Conservation (phyloP, 2,329 filamentous ascomycete species). For the Pestalotiopsis sp. region DNA sequence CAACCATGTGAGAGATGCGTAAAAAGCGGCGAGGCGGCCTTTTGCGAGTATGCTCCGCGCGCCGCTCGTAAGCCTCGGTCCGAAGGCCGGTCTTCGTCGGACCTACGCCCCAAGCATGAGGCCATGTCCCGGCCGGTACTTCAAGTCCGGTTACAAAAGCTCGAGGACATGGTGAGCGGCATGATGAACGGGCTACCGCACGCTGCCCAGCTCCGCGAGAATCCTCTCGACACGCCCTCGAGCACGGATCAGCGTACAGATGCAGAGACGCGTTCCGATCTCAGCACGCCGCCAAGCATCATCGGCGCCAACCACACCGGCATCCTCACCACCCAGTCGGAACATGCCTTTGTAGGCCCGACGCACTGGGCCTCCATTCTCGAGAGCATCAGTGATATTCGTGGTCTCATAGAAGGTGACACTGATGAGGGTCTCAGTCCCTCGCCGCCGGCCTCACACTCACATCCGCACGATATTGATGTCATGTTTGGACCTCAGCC, state of each 20-base stretch:
- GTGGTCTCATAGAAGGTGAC: constrained; percentile 33
- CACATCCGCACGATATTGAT: constrained; percentile 28
- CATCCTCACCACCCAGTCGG: constrained; percentile 22
- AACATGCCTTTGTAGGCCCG: constrained; percentile 35
- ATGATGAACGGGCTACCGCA: constrained; percentile 23
- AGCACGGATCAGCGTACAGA: constrained; percentile 32
- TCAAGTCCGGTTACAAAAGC: constrained; percentile 37
- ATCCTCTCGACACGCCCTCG: constrained; percentile 28
- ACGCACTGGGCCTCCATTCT: constrained; percentile 39
- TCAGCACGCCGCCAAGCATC: constrained; percentile 29
- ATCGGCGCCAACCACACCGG: constrained; percentile 14
- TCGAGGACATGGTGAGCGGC: constrained; percentile 39
- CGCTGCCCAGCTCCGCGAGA: constrained; percentile 21
- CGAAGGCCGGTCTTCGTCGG: constrained; percentile 32
- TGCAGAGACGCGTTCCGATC: constrained; percentile 30
- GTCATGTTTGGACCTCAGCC: constrained; percentile 30
- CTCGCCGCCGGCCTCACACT: constrained; percentile 26
- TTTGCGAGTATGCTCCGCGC: constrained; percentile 40
- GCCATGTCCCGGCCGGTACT: constrained; percentile 33
- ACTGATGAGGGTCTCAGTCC: constrained; percentile 26
- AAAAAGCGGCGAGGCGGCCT: constrained; percentile 38
- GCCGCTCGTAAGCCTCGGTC: constrained; percentile 33
- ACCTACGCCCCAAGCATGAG: constrained; percentile 29
- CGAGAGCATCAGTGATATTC: constrained; percentile 39
- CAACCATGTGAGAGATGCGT: constrained; percentile 42